A percentile compares a stretch with the other conserved stretches of the same genome.
phyloP scores from a whole-genome alignment of 495 filamentous ascomycete species.

The Hyaloscypha bicolor region DNA sequence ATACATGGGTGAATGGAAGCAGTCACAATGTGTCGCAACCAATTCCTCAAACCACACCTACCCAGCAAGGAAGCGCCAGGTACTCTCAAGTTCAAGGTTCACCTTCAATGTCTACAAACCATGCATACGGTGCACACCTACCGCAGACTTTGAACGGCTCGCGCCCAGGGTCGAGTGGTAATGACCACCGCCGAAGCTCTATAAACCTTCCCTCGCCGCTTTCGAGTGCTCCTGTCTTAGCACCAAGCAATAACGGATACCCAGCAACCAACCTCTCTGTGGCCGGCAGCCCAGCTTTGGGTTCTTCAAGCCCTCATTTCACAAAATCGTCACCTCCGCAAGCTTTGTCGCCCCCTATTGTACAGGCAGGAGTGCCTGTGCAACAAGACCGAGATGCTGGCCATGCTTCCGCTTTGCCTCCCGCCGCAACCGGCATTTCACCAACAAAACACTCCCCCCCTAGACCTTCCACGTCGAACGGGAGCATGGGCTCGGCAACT shows the following conservation, averaged over 20 bases:
- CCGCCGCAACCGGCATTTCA: slow-evolving; percentile 66
- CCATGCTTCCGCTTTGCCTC: slow-evolving; percentile 46
- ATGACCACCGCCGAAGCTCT: slow-evolving; percentile 16
- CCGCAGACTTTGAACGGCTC: slow-evolving; percentile 6
- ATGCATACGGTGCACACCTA: neutral
- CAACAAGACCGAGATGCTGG: slow-evolving; percentile 8
- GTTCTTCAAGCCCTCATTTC: slow-evolving; percentile 13
- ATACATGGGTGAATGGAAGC: slow-evolving; percentile 29
- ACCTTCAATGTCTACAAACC: slow-evolving; percentile 1
- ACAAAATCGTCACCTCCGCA: slow-evolving; percentile 9
- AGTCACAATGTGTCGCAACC: neutral
- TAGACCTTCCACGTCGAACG: slow-evolving; percentile 28
- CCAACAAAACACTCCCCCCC: slow-evolving; percentile 72
- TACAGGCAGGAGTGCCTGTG: neutral
- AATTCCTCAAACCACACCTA: neutral
- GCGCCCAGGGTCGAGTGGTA: slow-evolving; percentile 13
- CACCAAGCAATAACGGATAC: slow-evolving; percentile 19
- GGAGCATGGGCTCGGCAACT: slow-evolving; percentile 32
- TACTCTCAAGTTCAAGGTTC: slow-evolving; percentile 19
- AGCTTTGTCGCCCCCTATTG: neutral
- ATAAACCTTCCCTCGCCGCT: slow-evolving; percentile 26
- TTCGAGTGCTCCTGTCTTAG: slow-evolving; percentile 24
- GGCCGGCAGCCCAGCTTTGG: slow-evolving; percentile 19
- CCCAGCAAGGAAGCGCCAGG: neutral
- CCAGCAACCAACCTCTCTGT: slow-evolving; percentile 7